These are phyloP conservation scores for Pythium aphanidermatum DNA, from an alignment of 352 stramenopile genomes.

Conservation along the genomic window DNA sequence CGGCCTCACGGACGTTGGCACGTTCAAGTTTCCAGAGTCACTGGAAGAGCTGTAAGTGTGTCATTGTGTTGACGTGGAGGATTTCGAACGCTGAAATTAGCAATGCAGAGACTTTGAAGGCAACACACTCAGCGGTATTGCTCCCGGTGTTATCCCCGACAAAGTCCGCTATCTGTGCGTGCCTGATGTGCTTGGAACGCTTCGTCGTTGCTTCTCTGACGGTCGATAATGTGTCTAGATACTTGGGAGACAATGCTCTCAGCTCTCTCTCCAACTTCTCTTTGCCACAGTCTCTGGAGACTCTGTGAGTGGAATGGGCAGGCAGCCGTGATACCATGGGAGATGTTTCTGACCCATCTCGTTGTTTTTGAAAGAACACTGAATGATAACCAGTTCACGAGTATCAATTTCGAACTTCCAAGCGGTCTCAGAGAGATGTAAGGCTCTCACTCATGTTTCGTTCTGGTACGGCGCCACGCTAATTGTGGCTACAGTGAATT, in stretches of 20 bases:
- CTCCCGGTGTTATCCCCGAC: conserved; percentile 5
- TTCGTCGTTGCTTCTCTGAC: neutral
- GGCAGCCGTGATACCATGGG: too few species aligned
- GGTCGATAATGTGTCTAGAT: neutral
- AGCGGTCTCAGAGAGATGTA: too few species aligned
- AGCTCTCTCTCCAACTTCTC: conserved; percentile 5
- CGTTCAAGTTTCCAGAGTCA: conserved; percentile 10
- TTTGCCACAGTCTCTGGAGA: neutral
- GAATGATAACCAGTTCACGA: too few species aligned
- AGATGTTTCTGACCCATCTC: neutral
- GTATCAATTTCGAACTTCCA: too few species aligned
- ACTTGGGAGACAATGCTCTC: conserved; percentile 4
- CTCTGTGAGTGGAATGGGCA: conserved; percentile 6
- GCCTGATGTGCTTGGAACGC: too few species aligned
- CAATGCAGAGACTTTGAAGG: conserved; percentile 10
- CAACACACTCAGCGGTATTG: conserved; percentile 11
- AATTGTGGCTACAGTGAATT: conserved; percentile 3
- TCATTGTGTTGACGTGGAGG: neutral
- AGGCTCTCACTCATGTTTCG: neutral
- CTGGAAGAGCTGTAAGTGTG: conserved; percentile 6
- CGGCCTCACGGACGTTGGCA: conserved; percentile 4
- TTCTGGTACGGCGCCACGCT: too few species aligned
- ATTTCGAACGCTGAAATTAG: neutral
- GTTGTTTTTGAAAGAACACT: neutral
- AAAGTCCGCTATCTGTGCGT: conserved; percentile 10